Conservation (phyloP, 2,329 filamentous ascomycete genomes). For the Drechslerella coelobrocha region DNA sequence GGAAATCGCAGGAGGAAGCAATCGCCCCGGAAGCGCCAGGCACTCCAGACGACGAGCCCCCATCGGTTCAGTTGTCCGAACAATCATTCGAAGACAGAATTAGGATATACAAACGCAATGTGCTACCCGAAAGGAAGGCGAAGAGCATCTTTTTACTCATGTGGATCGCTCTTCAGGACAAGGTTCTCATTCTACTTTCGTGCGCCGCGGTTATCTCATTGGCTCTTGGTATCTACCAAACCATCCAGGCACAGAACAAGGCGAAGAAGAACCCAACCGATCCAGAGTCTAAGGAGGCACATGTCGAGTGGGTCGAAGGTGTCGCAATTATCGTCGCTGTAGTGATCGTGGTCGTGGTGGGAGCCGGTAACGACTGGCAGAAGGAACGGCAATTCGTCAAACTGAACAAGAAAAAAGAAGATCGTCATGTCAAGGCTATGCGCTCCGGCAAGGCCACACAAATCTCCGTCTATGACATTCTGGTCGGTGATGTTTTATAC, state of each 20-base stretch:
- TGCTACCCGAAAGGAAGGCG: conserved; percentile 74
- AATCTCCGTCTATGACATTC: conserved; percentile 71
- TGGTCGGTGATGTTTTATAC: conserved; percentile 74
- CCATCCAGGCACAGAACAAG: conserved; percentile 68
- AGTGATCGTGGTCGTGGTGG: conserved; percentile 69
- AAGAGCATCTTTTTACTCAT: conserved; percentile 76
- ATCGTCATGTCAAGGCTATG: conserved; percentile 71
- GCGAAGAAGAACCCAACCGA: conserved; percentile 47
- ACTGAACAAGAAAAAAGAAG: conserved; percentile 68
- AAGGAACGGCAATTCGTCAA: conserved; percentile 71
- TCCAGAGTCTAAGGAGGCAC: conserved; percentile 62
- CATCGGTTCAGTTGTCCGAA: conserved; percentile 32
- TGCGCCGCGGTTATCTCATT: conserved; percentile 75
- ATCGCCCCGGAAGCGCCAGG: conserved; percentile 30
- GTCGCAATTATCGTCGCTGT: conserved; percentile 72
- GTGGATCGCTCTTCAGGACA: conserved; percentile 86
- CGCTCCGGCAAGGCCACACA: conserved; percentile 70
- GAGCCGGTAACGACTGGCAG: conserved; percentile 71
- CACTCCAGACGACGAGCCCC: conserved; percentile 32
- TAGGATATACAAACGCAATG: conserved; percentile 75
- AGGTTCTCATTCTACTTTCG: conserved; percentile 75
- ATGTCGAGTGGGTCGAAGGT: conserved; percentile 71
- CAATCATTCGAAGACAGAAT: conserved; percentile 69
- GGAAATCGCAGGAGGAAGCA: conserved; percentile 30
- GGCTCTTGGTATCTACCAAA: conserved; percentile 77